Percentiles rank a stretch among this genome's conserved stretches.
Conservation (phyloP, 2,329 filamentous ascomycete genomes). For the Colletotrichum sp. region DNA sequence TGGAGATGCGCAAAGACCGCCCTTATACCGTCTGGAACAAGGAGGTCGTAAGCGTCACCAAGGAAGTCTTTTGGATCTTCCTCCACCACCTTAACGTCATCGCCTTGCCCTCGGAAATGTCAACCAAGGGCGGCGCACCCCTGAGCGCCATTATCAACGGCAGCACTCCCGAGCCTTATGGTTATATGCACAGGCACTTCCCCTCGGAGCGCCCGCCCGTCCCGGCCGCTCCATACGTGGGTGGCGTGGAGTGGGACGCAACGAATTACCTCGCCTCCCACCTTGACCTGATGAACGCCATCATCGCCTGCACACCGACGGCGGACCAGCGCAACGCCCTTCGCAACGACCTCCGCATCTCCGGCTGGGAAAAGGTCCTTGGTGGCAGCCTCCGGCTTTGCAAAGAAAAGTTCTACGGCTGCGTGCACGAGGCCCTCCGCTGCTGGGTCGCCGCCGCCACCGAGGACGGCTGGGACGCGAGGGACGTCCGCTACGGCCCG, state of each 20-base stretch:
- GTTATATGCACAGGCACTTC: conserved; percentile 76
- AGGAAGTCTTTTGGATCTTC: conserved; percentile 99
- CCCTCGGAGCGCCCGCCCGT: conserved; percentile 87
- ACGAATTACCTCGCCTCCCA: conserved; percentile 96
- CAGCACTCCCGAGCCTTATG: conserved; percentile 45
- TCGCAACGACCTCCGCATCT: conserved; percentile 78
- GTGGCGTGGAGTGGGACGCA: conserved; percentile 97
- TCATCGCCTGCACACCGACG: conserved; percentile 81
- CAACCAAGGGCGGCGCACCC: conserved; percentile 27
- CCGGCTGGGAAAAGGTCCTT: conserved; percentile 91
- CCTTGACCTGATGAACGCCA: conserved; percentile 89
- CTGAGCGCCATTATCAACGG: conserved; percentile 34
- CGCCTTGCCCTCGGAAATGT: conserved; percentile 60
- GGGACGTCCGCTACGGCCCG: conserved; percentile 79
- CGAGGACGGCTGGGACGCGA: conserved; percentile 88
- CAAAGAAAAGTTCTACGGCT: conserved; percentile 97
- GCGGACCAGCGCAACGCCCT: conserved; percentile 74
- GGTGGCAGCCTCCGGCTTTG: conserved; percentile 84
- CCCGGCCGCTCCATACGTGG: conserved; percentile 92
- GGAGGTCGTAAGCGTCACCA: conserved; percentile 90
- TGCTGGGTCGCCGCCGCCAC: conserved; percentile 89
- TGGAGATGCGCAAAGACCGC: conserved; percentile 84
- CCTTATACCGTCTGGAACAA: conserved; percentile 95
- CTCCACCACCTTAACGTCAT: conserved; percentile 92
- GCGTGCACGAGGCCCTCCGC: conserved; percentile 85